Percentiles rank a stretch among this genome's conserved stretches.
phyloP scores from a whole-genome alignment of 768 basidiomycete genomes.

The Xerocomus potaroensis region DNA sequence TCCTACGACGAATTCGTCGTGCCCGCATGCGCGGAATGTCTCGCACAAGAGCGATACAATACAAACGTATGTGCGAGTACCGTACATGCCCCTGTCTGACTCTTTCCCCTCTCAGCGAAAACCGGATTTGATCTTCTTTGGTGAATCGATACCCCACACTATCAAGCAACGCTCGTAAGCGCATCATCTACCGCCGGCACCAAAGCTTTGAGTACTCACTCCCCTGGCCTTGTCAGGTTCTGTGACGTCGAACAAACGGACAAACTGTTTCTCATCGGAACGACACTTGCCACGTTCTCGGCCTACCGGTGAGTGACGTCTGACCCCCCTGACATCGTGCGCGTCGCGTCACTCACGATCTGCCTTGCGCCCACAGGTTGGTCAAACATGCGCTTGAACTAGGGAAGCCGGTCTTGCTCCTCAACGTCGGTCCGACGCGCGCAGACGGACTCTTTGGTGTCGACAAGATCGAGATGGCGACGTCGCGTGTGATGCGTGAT shows the following conservation, averaged over 20 bases:
- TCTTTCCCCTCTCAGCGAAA: constrained; percentile 52
- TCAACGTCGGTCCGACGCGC: constrained; percentile 87
- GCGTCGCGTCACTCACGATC: no score
- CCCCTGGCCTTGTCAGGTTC: constrained; percentile 38
- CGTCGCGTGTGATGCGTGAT: constrained; percentile 67
- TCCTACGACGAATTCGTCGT: constrained; percentile 75
- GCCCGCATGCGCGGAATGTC: constrained; percentile 72
- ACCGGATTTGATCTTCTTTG: constrained; percentile 84
- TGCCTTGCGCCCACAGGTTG: constrained; percentile 43
- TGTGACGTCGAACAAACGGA: constrained; percentile 55
- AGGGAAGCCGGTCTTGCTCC: constrained; percentile 71
- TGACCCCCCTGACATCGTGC: no score
- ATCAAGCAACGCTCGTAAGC: constrained; percentile 72
- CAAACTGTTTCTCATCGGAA: constrained; percentile 77
- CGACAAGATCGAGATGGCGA: constrained; percentile 75
- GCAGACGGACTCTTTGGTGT: constrained; percentile 68
- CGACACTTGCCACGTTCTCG: constrained; percentile 90
- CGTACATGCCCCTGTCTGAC: constrained; percentile 19
- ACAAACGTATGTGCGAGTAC: constrained; percentile 45
- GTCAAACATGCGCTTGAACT: constrained; percentile 74
- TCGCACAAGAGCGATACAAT: constrained; percentile 50
- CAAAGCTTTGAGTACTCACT: neutral
- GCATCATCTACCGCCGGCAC: neutral
- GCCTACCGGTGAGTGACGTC: constrained; percentile 62
- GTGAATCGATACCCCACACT: constrained; percentile 71